Conservation (phyloP, 345 rosid species). For the Hibiscus syriacus region DNA sequence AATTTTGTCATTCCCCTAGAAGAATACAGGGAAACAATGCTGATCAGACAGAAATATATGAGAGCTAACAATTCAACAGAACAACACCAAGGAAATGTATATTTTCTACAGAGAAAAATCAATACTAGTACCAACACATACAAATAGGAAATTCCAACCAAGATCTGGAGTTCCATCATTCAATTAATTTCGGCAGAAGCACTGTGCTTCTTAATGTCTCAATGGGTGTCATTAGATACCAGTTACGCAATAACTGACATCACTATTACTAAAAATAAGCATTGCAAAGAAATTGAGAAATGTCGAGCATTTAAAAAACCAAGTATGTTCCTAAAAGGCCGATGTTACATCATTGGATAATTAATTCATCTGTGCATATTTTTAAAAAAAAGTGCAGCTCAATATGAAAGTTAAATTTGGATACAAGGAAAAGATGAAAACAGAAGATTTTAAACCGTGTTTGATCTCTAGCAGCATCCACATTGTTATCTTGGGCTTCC, state of each 20-base stretch:
- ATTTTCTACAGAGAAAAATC: not conserved
- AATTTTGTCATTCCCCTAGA: conserved; percentile 63
- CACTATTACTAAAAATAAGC: not conserved
- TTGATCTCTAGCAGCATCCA: not conserved
- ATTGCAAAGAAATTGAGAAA: not conserved
- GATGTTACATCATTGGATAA: not conserved
- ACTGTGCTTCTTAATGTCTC: not conserved
- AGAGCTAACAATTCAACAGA: not conserved
- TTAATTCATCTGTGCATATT: not conserved
- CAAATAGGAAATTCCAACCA: no score
- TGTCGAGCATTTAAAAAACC: not conserved
- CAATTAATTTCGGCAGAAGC: not conserved
- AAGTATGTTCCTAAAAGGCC: not conserved
- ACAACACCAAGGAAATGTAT: not conserved
- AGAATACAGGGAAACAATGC: conserved; percentile 1
- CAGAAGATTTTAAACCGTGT: not conserved
- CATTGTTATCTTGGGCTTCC: not conserved
- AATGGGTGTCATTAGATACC: no score
- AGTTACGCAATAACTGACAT: not conserved
- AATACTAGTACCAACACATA: not conserved
- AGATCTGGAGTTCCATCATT: not conserved
- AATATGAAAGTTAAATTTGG: not conserved
- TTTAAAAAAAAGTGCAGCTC: not conserved
- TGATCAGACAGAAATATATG: not conserved
- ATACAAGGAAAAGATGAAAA: not conserved